Evolutionary conservation across 345 rosid species (phyloP).

Genomic region (Stellera chamaejasme): DNA sequence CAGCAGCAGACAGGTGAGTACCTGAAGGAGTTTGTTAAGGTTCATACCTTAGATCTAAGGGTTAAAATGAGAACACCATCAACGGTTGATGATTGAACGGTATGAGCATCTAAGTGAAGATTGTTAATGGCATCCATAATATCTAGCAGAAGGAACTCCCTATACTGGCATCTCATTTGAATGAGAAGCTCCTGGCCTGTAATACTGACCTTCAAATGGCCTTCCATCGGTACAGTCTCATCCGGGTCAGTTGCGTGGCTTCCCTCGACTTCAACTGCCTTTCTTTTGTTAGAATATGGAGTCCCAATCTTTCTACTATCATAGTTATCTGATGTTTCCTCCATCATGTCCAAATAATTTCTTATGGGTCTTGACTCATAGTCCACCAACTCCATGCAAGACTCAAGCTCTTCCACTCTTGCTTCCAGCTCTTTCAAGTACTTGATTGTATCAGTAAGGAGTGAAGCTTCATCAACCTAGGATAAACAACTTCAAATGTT

Average conservation of each 20-base stretch:
- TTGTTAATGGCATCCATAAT: slow-evolving; percentile 72
- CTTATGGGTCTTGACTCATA: slow-evolving; percentile 33
- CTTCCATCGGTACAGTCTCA: slow-evolving; percentile 16
- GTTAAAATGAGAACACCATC: slow-evolving; percentile 47
- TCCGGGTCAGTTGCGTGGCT: slow-evolving; percentile 33
- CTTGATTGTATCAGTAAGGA: slow-evolving; percentile 52
- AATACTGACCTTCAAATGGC: slow-evolving; percentile 35
- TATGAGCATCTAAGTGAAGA: slow-evolving; percentile 61
- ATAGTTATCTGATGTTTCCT: slow-evolving; percentile 66
- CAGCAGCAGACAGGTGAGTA: neutral
- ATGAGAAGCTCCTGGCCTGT: slow-evolving; percentile 47
- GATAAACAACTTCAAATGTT: slow-evolving; percentile 2
- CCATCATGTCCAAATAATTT: slow-evolving; percentile 34
- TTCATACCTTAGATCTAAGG: slow-evolving; percentile 64
- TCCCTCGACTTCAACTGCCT: slow-evolving; percentile 39
- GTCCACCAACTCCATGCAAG: slow-evolving; percentile 56
- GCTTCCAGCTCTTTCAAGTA: slow-evolving; percentile 63
- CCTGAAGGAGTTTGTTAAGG: neutral
- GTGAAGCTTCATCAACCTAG: slow-evolving; percentile 57
- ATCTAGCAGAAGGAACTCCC: slow-evolving; percentile 63
- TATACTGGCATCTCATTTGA: slow-evolving; percentile 58
- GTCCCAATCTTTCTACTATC: slow-evolving; percentile 29
- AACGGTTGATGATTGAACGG: slow-evolving; percentile 56
- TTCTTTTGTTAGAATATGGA: slow-evolving; percentile 52
- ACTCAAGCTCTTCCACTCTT: slow-evolving; percentile 74